phyloP scores from a whole-genome alignment of 2,329 filamentous ascomycete species.

The Curvularia hawaiiensis region DNA sequence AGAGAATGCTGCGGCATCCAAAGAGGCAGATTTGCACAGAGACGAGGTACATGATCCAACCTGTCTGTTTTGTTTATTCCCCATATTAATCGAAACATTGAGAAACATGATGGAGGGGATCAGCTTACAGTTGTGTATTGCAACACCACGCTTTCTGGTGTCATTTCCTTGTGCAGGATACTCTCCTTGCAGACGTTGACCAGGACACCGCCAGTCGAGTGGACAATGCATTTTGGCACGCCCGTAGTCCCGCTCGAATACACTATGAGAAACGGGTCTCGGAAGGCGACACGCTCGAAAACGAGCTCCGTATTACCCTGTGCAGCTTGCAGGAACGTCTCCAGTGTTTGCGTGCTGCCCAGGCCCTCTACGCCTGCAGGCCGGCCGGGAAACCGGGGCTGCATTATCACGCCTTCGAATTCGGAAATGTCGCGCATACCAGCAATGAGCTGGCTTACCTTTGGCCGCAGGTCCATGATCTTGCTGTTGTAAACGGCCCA shows the following conservation, averaged over 20 bases:
- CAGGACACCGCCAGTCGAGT: constrained; percentile 70
- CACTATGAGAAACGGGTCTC: constrained; percentile 77
- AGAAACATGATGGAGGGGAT: not conserved
- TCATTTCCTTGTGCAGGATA: constrained; percentile 56
- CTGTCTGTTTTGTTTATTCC: constrained; percentile 35
- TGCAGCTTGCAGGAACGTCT: constrained; percentile 49
- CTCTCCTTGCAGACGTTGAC: constrained; percentile 67
- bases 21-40: constrained; percentile 63
- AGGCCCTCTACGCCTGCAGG: constrained; percentile 65
- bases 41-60: constrained; percentile 85
- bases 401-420: constrained; percentile 68
- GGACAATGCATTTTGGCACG: constrained; percentile 83
- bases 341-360: constrained; percentile 53
- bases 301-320: constrained; percentile 49
- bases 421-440: constrained; percentile 66
- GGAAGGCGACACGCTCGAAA: constrained; percentile 69
- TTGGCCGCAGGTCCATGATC: constrained; percentile 70
- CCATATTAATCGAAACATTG: not conserved
- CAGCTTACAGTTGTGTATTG: constrained; percentile 61
- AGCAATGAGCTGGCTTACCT: constrained; percentile 69
- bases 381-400: constrained; percentile 65
- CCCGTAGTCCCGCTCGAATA: constrained; percentile 84
- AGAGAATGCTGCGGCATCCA: constrained; percentile 70
- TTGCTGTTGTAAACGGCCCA: constrained; percentile 80
- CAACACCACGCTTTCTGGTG: constrained; percentile 52